Evolutionary conservation across 306 rosid species (phyloP).

Genomic region (Citrullus colocynthis): DNA sequence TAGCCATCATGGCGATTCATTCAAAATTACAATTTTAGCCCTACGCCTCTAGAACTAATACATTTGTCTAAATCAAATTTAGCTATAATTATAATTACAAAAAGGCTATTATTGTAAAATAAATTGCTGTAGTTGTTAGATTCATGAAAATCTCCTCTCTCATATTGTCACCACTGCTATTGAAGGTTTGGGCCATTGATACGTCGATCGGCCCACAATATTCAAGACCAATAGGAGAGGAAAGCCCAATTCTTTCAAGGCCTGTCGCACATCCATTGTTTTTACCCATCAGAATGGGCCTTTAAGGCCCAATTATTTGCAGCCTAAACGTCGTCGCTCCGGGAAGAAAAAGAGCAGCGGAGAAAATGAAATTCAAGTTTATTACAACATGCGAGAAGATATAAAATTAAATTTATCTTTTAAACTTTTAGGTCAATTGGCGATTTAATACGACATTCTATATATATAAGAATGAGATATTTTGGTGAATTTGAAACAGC

Average conservation of each 20-base stretch:
- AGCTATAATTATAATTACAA: neutral
- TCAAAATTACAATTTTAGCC: neutral
- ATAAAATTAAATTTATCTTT: too few relatives aligned
- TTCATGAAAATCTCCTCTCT: too few relatives aligned
- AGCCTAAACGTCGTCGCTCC: too few relatives aligned
- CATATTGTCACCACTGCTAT: too few relatives aligned
- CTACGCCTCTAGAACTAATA: neutral
- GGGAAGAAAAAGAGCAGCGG: neutral
- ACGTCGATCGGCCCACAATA: neutral
- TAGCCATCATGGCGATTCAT: neutral
- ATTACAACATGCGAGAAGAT: neutral
- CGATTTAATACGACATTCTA: too few relatives aligned
- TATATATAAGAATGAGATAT: neutral
- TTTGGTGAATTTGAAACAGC: neutral
- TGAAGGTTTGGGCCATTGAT: too few relatives aligned
- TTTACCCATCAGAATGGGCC: neutral
- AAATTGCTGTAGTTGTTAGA: neutral
- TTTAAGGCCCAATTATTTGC: neutral
- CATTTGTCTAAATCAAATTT: neutral
- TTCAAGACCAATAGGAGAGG: neutral
- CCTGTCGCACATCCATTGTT: neutral
- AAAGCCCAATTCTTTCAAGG: neutral
- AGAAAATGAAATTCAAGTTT: neutral
- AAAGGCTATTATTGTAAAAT: neutral
- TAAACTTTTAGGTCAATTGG: too few relatives aligned